Conservation (phyloP, 2,329 filamentous ascomycete species). For the Chrysosphaeria jannelii region DNA sequence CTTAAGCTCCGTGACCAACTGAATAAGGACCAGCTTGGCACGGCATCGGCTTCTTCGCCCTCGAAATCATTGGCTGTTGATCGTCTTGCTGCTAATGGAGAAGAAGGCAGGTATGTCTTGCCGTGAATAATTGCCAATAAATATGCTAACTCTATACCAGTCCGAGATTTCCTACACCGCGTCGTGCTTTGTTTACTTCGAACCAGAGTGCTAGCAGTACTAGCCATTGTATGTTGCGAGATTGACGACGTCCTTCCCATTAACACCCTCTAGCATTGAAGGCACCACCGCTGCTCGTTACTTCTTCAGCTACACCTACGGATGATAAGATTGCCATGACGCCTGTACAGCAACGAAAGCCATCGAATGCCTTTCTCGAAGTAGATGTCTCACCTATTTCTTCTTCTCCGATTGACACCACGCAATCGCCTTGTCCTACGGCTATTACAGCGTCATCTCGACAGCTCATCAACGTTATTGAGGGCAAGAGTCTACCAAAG, state of each 20-base stretch:
- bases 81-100: slow-evolving; percentile 80
- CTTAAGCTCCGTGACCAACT: slow-evolving; percentile 54
- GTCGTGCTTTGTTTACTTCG: slow-evolving; percentile 58
- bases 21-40: slow-evolving; percentile 50
- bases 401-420: too few relatives aligned
- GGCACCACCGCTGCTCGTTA: slow-evolving; percentile 47
- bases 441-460: too few relatives aligned
- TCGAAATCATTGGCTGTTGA: slow-evolving; percentile 77
- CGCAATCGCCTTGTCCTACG: too few relatives aligned
- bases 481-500: too few relatives aligned
- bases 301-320: slow-evolving; percentile 51
- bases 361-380: slow-evolving; percentile 23
- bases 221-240: too few relatives aligned
- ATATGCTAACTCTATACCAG: slow-evolving; percentile 12
- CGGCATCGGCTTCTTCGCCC: slow-evolving; percentile 60
- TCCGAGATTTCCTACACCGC: slow-evolving; percentile 55
- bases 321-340: slow-evolving; percentile 81
- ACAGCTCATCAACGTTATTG: too few relatives aligned
- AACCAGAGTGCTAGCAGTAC: too few relatives aligned
- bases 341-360: slow-evolving; percentile 34
- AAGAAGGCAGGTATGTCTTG: slow-evolving; percentile 13
- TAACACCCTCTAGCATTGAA: slow-evolving; percentile 21
- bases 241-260: too few relatives aligned
- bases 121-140: slow-evolving; percentile 27
- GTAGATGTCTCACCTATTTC: too few relatives aligned